Evolutionary conservation across 106 monocot species (phyloP), one percentile per base, ranked within the genome.

Genomic region (Dioscorea alata): DNA sequence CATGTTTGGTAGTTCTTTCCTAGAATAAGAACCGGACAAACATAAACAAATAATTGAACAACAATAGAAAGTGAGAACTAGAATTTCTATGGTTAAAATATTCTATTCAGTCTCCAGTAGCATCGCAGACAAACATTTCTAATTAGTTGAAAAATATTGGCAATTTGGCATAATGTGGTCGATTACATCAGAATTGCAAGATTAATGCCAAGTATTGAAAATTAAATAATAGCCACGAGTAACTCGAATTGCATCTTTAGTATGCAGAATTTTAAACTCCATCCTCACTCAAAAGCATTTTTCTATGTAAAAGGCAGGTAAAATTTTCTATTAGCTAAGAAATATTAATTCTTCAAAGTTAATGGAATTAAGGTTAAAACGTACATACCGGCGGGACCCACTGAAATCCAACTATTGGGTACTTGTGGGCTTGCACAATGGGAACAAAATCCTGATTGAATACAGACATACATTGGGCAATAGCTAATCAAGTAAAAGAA

Each of bases 221-320:
- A 51, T 13, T 4, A 1, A 12, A 51, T 51, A 51, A 51, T 17
- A 51, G 51, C 4, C 14, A 13, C 17, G 82, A 33, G 86, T 82
- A 20, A 82, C 82, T 48, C 52, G 69, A 60, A 79, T 57, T 63
- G 86, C 78, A 76, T 79, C 82, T 68, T 86, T 76, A 63, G 63
- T 82, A 53, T 82, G 79, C n/a, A 82, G 86, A 67, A 82, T 86
- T 48, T 56, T 78, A 18, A n/a, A n/a, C 69, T 15, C 13, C 56
- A 20, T 15, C 79, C 76, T 79, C 79, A 86, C 35, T 86, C 82
- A 82, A 86, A 82, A 48, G 73, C 73, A 73, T 78, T 82, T 86
- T 86, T 86, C 82, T 86, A 70, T 49, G 57, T 16, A 24, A 74
- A n/a, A 60, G 17, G 12, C 8, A 62, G 25, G 21, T 42, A 63